Percentiles rank a stretch among this genome's conserved stretches.
phyloP scores from a whole-genome alignment of 2,329 filamentous ascomycete species.

The Allantophomopsis lycopodina region DNA sequence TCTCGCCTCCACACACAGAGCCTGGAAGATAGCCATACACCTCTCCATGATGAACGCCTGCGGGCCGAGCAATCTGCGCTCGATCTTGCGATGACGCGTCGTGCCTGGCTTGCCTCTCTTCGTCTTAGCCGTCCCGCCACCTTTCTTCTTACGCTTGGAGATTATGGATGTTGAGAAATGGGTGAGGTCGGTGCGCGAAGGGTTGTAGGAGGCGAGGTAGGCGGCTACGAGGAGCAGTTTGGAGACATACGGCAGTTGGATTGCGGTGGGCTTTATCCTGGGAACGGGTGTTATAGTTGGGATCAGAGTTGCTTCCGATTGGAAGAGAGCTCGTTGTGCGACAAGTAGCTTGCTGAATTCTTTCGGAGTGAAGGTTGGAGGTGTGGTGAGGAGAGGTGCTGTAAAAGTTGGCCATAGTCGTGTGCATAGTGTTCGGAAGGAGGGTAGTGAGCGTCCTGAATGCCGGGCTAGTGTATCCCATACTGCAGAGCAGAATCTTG shows the following conservation, averaged over 20 bases:
- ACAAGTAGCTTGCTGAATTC: conserved; percentile 80
- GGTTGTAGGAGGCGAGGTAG: conserved; percentile 73
- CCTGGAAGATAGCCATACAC: conserved; percentile 64
- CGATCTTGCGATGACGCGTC: conserved; percentile 55
- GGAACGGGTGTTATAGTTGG: conserved; percentile 39
- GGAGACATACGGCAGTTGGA: conserved; percentile 54
- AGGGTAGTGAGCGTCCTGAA: conserved; percentile 65
- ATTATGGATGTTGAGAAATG: conserved; percentile 47
- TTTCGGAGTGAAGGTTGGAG: conserved; percentile 47
- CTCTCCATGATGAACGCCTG: conserved; percentile 67
- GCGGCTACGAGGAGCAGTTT: conserved; percentile 63
- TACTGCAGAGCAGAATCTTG: conserved; percentile 68
- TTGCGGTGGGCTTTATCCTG: conserved; percentile 8
- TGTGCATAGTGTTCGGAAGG: conserved; percentile 55
- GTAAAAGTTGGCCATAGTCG: conserved; percentile 80
- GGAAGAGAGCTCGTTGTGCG: conserved; percentile 53
- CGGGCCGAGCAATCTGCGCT: conserved; percentile 63
- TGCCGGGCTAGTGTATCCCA: conserved; percentile 78
- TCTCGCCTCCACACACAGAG: conserved; percentile 35
- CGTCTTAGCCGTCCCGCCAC: conserved; percentile 27
- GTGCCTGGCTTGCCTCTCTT: conserved; percentile 14
- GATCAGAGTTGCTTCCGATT: conserved; percentile 57
- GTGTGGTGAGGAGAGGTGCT: conserved; percentile 58
- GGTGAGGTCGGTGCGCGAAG: conserved; percentile 54
- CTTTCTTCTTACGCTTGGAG: conserved; percentile 20